Evolutionary conservation across 768 basidiomycete species (phyloP).

Genomic region (Pleurotus giganteus): DNA sequence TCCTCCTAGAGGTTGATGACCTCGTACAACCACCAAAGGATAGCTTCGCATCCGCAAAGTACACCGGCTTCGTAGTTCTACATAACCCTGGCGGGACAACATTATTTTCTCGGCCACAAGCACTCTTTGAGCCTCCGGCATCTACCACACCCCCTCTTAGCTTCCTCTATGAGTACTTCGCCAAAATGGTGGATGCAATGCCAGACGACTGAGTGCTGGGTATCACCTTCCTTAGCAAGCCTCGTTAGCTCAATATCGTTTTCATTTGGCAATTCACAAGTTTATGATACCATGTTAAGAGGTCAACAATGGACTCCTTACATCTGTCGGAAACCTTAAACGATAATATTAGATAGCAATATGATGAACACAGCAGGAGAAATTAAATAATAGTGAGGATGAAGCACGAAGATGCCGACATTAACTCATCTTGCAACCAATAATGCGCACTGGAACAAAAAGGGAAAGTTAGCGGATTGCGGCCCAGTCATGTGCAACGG

Average conservation of each 20-base stretch:
- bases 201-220: not conserved
- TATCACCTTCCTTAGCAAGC: not conserved
- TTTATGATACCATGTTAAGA: too few species aligned
- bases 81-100: not conserved
- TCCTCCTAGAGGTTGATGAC: not conserved
- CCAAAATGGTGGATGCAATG: not conserved
- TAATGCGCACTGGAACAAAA: not conserved
- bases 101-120: not conserved
- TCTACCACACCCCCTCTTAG: not conserved
- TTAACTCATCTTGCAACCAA: constrained; percentile 6
- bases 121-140: not conserved
- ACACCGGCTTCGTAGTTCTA: not conserved
- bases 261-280: too few species aligned
- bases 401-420: not conserved
- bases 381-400: not conserved
- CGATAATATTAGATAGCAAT: constrained; percentile 1
- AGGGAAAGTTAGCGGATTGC: not conserved
- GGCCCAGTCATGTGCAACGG: too few species aligned
- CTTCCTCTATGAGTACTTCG: constrained; percentile 1
- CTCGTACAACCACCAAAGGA: not conserved
- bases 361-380: not conserved
- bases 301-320: too few species aligned
- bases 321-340: too few species aligned
- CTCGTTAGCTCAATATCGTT: not conserved
- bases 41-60: not conserved